Conservation (phyloP, 495 filamentous ascomycete genomes). For the Penicillium mononematosum region DNA sequence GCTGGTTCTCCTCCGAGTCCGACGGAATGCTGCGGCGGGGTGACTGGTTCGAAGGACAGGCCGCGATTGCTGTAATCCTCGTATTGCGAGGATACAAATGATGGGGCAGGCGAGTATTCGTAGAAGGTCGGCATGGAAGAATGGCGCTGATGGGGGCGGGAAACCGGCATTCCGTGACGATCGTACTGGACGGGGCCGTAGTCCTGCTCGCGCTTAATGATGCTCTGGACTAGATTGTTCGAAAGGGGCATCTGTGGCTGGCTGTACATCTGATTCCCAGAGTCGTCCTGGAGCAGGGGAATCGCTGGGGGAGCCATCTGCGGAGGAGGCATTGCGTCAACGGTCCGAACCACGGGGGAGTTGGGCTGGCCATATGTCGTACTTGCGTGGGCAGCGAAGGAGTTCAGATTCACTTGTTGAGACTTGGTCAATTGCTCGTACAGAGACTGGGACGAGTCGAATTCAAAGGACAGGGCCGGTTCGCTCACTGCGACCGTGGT, state of each 20-base stretch:
- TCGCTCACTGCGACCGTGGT: conserved; percentile 95
- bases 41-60: conserved; percentile 93
- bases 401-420: conserved; percentile 96
- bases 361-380: conserved; percentile 77
- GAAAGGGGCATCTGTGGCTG: conserved; percentile 56
- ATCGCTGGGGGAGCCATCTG: conserved; percentile 68
- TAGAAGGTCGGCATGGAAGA: conserved; percentile 96
- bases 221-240: conserved; percentile 59
- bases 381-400: conserved; percentile 82
- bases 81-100: conserved; percentile 93
- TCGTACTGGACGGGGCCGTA: conserved; percentile 78
- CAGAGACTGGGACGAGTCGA: conserved; percentile 97
- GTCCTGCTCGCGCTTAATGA: conserved; percentile 82
- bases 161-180: conserved; percentile 82
- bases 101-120: conserved; percentile 96
- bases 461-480: conserved; percentile 96
- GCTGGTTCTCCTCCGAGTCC: conserved; percentile 81
- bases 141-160: conserved; percentile 81
- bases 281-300: conserved; percentile 77
- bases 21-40: conserved; percentile 85
- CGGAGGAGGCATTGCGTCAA: conserved; percentile 84
- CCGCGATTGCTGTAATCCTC: conserved; percentile 97
- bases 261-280: conserved; percentile 71
- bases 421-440: conserved; percentile 99
- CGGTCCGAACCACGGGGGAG: conserved; percentile 82